A percentile compares a stretch with the other conserved stretches of the same genome.
Conservation (phyloP, 495 filamentous ascomycete genomes). For the Bathelium albidoporum region DNA sequence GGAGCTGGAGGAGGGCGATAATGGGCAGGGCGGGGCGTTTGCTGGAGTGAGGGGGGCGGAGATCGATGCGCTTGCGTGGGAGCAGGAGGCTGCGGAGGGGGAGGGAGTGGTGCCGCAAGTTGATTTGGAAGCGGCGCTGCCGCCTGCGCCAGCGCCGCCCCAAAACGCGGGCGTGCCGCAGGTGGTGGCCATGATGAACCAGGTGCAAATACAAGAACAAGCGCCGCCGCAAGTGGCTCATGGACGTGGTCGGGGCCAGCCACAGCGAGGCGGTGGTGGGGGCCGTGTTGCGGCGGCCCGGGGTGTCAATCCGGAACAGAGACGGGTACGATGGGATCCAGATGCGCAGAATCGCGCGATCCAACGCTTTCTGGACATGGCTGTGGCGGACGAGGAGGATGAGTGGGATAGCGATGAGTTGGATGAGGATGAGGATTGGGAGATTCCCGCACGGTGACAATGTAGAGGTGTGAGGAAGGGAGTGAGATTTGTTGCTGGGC, state of each 20-base stretch:
- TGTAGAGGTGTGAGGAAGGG: neutral
- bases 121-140: neutral
- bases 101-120: constrained; percentile 4
- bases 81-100: constrained; percentile 11
- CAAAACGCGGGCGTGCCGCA: neutral
- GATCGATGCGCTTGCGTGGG: constrained; percentile 17
- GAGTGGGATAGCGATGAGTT: constrained; percentile 57
- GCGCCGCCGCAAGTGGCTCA: too few species aligned
- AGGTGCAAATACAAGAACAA: neutral
- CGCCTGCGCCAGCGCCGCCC: neutral
- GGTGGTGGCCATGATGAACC: neutral
- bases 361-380: constrained; percentile 45
- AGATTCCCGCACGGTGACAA: neutral
- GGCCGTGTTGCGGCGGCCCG: neutral
- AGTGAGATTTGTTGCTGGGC: too few species aligned
- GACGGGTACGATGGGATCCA: constrained; percentile 10
- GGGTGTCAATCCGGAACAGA: constrained; percentile 6
- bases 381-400: constrained; percentile 49
- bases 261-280: too few species aligned
- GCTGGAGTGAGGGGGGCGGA: constrained; percentile 34
- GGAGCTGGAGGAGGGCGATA: constrained; percentile 81
- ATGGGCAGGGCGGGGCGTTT: constrained; percentile 47
- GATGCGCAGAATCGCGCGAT: constrained; percentile 30
- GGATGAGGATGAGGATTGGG: constrained; percentile 31
- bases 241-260: too few species aligned